A percentile compares a stretch with the other conserved stretches of the same genome.
Evolutionary conservation across 768 basidiomycete species (phyloP).

Genomic region (Rhizopogon salebrosus): DNA sequence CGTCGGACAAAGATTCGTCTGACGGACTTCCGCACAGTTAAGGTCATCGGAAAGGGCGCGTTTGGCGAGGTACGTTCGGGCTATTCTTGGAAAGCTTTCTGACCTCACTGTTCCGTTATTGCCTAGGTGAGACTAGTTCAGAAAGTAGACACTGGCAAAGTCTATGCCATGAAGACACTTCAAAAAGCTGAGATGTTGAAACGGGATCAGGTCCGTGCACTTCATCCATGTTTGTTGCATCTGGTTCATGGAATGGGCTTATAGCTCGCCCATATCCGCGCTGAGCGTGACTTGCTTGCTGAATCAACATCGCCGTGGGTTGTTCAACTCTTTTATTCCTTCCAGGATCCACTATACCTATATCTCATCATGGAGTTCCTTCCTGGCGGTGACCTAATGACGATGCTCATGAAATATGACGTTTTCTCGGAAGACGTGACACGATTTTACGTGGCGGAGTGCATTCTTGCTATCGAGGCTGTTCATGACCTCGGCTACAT

Average conservation of each 20-base stretch:
- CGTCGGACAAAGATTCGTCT: slow-evolving; percentile 91
- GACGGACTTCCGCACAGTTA: slow-evolving; percentile 91
- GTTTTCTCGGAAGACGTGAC: slow-evolving; percentile 98
- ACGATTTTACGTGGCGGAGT: slow-evolving; percentile 98
- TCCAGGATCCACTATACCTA: slow-evolving; percentile 93
- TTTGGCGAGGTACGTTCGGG: slow-evolving; percentile 79
- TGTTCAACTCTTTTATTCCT: slow-evolving; percentile 95
- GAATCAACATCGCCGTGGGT: slow-evolving; percentile 98
- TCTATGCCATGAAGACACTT: slow-evolving; percentile 99
- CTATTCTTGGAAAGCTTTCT: background rate
- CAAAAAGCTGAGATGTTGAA: slow-evolving; percentile 99
- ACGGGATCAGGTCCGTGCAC: slow-evolving; percentile 80
- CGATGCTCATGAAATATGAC: slow-evolving; percentile 99
- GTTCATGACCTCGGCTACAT: slow-evolving; percentile 99
- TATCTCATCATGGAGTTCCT: slow-evolving; percentile 96
- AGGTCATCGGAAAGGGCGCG: slow-evolving; percentile 98
- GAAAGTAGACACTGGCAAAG: slow-evolving; percentile 95
- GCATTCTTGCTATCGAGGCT: slow-evolving; percentile 95
- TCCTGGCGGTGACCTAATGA: slow-evolving; percentile 97
- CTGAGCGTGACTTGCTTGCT: slow-evolving; percentile 93
- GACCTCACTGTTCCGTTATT: slow-evolving; percentile 7
- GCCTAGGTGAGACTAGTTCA: slow-evolving; percentile 87
- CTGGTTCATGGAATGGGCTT: slow-evolving; percentile 4
- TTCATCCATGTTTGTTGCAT: background rate
- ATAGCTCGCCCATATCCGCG: slow-evolving; percentile 94